Conservation (phyloP, 495 filamentous ascomycete species). For the Aspergillus biplanus region DNA sequence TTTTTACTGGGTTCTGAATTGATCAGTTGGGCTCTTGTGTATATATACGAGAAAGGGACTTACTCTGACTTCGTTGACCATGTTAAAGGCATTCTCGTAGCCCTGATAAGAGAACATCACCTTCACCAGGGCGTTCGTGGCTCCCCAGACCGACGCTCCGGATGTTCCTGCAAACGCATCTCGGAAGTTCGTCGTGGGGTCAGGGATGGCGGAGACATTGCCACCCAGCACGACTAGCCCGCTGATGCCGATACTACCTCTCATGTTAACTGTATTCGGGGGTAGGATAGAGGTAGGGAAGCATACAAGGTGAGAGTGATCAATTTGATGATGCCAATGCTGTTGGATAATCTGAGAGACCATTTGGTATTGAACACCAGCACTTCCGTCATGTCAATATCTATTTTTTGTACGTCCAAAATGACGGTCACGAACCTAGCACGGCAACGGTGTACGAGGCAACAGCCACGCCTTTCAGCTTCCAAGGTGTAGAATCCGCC, state of each 20-base stretch:
- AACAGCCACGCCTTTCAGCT: slow-evolving; percentile 65
- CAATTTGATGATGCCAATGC: slow-evolving; percentile 58
- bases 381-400: slow-evolving; percentile 29
- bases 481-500: slow-evolving; percentile 53
- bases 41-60: slow-evolving; percentile 19
- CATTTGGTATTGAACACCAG: slow-evolving; percentile 57
- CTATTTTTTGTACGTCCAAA: neutral
- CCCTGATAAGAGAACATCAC: slow-evolving; percentile 68
- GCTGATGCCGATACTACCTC: slow-evolving; percentile 52
- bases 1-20: slow-evolving; percentile 59
- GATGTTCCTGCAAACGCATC: slow-evolving; percentile 58
- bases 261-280: slow-evolving; percentile 4
- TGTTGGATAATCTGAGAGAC: slow-evolving; percentile 58
- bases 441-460: slow-evolving; percentile 60
- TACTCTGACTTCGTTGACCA: slow-evolving; percentile 68
- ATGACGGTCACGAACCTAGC: slow-evolving; percentile 31
- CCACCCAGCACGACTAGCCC: slow-evolving; percentile 65
- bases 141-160: slow-evolving; percentile 53
- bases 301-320: slow-evolving; percentile 56
- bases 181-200: slow-evolving; percentile 60
- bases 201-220: slow-evolving; percentile 51
- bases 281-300: neutral
- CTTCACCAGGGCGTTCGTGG: slow-evolving; percentile 63
- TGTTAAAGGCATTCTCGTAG: slow-evolving; percentile 64
- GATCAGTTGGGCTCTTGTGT: neutral